A percentile compares a stretch with the other conserved stretches of the same genome.
These are phyloP conservation scores for Penicillium fuscoglaucum DNA, from an alignment of 2,329 filamentous ascomycete genomes.

Conservation along the genomic window DNA sequence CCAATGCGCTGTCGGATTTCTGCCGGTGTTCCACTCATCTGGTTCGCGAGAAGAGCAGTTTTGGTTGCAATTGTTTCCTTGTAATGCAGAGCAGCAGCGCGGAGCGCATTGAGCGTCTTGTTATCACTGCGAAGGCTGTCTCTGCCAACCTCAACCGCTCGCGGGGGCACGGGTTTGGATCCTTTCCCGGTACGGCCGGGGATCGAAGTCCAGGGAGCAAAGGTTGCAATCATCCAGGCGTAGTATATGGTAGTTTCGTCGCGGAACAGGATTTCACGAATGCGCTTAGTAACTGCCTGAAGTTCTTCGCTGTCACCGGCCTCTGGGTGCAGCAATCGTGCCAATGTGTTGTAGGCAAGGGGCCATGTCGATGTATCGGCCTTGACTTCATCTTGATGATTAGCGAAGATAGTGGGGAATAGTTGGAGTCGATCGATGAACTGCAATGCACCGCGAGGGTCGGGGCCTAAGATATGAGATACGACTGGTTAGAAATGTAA, in stretches of 20 bases:
- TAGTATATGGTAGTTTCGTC: constrained; percentile 67
- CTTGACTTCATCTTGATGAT: constrained; percentile 48
- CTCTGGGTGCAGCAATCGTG: constrained; percentile 45
- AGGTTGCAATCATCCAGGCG: constrained; percentile 73
- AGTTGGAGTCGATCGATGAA: constrained; percentile 43
- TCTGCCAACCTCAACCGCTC: constrained; percentile 64
- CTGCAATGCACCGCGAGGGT: constrained; percentile 40
- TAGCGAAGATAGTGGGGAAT: constrained; percentile 45
- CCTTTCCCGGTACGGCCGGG: constrained; percentile 40
- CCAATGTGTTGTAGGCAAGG: constrained; percentile 64
- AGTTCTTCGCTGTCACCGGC: constrained; percentile 48
- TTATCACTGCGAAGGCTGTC: constrained; percentile 81
- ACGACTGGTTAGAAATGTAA: constrained; percentile 4
- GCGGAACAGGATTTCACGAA: constrained; percentile 57
- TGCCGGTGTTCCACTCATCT: constrained; percentile 30
- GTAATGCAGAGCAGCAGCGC: constrained; percentile 63
- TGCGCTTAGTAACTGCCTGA: constrained; percentile 35
- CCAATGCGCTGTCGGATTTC: constrained; percentile 42
- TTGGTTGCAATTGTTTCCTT: constrained; percentile 65
- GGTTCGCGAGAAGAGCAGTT: constrained; percentile 29
- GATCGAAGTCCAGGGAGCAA: constrained; percentile 70
- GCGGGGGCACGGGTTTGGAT: constrained; percentile 55
- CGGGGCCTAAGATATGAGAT: constrained; percentile 31
- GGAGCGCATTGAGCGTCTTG: constrained; percentile 68
- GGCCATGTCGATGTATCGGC: constrained; percentile 64